Evolutionary conservation across 176 grass and related monocot genomes (phyloP), one percentile per base, ranked within the genome.

Genomic region (Aegilops bicornis): DNA sequence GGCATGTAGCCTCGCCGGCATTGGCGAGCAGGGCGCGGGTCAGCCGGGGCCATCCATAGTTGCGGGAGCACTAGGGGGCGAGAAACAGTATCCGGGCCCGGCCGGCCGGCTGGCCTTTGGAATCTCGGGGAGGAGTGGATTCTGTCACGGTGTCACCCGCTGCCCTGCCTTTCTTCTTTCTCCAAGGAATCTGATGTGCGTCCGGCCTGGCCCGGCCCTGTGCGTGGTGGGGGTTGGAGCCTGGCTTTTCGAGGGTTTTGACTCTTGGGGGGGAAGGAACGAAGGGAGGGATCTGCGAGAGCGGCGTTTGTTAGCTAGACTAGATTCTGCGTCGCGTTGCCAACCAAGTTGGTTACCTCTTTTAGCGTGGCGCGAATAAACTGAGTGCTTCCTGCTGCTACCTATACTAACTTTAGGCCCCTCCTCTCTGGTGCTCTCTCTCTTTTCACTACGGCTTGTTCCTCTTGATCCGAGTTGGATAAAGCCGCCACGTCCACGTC

Each of bases 51-150:
- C 86, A 77, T 77, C 89, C 86, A 64, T 91, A 91, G 89, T 88
- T 87, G 89, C 82, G 7, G 86, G 82, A 88, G 89, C 89, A 91
- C 81, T 77, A 82, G 29, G 47, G 23, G 29, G 4, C 4, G 5
- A 11, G 3, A 69, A 64, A 90, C 67, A 87, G 89, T 90, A 84
- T 68, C 76, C 65, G 30, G 85, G 81, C 86, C 48, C 48, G 79
- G 84, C 68, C 85, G 84, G 69, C 15, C 50, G 84, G 69, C 15
- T 16, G 84, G 69, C 80, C 81, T 80, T 33, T 87, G 89, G 89
- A 91, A 91, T 91, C 89, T 88, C 69, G 16, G 22, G 35, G 23
- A 33, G 17, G 35, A 91, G 89, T 91, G 89, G 85, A 91, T 88
- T 81, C 89, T 81, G 85, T 85, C 85, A 80, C 3, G 32, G 60